These are phyloP conservation scores for Acanthochlamys bracteata DNA, from an alignment of 106 monocot genomes.

Conservation along the genomic window DNA sequence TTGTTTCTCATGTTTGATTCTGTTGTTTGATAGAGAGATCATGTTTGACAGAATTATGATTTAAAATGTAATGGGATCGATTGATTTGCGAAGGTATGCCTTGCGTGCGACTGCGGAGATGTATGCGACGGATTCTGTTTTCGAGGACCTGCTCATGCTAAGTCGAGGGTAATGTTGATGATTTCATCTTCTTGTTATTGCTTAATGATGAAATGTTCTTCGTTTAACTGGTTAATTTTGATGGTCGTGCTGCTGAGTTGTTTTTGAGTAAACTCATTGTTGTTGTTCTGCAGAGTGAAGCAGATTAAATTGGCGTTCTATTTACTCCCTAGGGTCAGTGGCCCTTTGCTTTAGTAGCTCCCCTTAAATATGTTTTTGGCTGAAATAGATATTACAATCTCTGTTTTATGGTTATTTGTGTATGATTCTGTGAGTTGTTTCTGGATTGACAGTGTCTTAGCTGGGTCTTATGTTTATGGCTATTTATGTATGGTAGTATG, in stretches of 20 bases:
- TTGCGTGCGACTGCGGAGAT: conserved; percentile 54
- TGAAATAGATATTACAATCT: neutral
- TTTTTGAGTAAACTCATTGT: neutral
- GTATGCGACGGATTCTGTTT: conserved; percentile 57
- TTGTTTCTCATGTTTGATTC: neutral
- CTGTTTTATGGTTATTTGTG: neutral
- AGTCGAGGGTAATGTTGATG: conserved; percentile 47
- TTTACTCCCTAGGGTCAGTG: conserved; percentile 44
- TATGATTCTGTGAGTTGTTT: too few relatives aligned
- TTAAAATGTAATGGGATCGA: neutral
- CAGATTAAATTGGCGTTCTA: conserved; percentile 84
- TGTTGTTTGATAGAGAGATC: neutral
- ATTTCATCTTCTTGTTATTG: neutral
- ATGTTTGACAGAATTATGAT: neutral
- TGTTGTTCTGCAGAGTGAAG: conserved; percentile 30
- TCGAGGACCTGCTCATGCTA: conserved; percentile 69
- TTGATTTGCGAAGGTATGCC: conserved; percentile 26
- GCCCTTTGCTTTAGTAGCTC: neutral
- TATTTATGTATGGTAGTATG: too few relatives aligned
- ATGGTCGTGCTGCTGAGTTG: neutral
- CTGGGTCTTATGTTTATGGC: too few relatives aligned
- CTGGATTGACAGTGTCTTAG: too few relatives aligned
- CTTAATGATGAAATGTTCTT: too few relatives aligned
- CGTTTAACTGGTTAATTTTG: neutral
- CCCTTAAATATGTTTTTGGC: neutral